Percentiles rank a stretch among this genome's conserved stretches.
Conservation (phyloP, 345 rosid genomes). For the Moricandia arvensis region DNA sequence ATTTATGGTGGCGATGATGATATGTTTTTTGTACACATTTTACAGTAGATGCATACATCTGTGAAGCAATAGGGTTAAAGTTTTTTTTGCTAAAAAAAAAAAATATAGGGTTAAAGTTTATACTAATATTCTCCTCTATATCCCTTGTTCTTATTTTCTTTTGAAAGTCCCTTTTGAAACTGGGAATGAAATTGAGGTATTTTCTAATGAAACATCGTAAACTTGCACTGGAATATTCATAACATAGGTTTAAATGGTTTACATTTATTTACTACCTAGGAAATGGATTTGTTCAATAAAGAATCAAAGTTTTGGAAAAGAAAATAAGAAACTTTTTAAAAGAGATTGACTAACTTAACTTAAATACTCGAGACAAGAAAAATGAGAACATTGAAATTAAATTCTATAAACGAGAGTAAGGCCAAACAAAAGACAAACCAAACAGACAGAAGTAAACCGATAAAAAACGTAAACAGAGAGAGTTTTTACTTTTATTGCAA, state of each 20-base stretch:
- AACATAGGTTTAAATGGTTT: neutral
- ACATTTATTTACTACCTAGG: neutral
- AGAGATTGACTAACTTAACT: neutral
- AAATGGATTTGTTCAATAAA: neutral
- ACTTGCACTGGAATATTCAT: neutral
- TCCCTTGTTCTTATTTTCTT: neutral
- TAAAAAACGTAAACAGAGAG: constrained; percentile 11
- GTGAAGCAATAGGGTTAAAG: neutral
- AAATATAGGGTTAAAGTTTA: neutral
- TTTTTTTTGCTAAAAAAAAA: no score
- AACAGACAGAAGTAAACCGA: constrained; percentile 1
- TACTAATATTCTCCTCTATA: neutral
- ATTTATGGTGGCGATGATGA: constrained; percentile 13
- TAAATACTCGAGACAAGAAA: neutral
- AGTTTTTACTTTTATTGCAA: constrained; percentile 1
- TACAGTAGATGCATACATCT: neutral
- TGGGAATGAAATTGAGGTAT: neutral
- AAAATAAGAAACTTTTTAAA: neutral
- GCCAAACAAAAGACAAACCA: constrained; percentile 1
- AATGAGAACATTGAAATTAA: neutral
- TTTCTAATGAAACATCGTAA: neutral
- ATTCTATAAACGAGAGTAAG: neutral
- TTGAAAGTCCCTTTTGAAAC: neutral
- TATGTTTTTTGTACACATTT: constrained; percentile 27
- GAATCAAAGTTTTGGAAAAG: neutral